Conservation (phyloP, 345 rosid genomes). For the Garcia nutans region DNA sequence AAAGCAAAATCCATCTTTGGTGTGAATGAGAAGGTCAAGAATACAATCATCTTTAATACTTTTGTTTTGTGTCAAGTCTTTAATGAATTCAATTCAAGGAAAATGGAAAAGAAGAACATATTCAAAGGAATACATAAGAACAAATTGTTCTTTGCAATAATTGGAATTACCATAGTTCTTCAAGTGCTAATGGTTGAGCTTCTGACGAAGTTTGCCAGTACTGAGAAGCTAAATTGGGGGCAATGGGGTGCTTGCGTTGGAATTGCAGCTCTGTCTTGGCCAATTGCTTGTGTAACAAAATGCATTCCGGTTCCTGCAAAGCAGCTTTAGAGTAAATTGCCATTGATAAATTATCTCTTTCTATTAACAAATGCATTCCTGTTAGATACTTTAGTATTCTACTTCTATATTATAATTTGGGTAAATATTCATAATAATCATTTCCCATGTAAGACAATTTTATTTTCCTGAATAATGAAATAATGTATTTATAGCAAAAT, state of each 20-base stretch:
- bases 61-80: slow-evolving; percentile 79
- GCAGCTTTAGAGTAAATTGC: slow-evolving; percentile 22
- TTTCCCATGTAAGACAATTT: too few species aligned
- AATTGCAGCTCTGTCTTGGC: slow-evolving; percentile 63
- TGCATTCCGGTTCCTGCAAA: slow-evolving; percentile 31
- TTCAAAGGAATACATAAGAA: slow-evolving; percentile 61
- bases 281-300: slow-evolving; percentile 44
- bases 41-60: slow-evolving; percentile 64
- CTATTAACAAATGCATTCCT: too few species aligned
- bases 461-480: too few species aligned
- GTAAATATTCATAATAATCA: too few species aligned
- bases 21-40: slow-evolving; percentile 48
- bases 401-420: too few species aligned
- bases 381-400: too few species aligned
- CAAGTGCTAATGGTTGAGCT: slow-evolving; percentile 78
- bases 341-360: too few species aligned
- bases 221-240: slow-evolving; percentile 63
- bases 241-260: slow-evolving; percentile 67
- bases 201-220: slow-evolving; percentile 63
- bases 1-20: slow-evolving; percentile 55
- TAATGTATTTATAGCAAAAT: too few species aligned
- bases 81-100: slow-evolving; percentile 69
- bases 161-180: slow-evolving; percentile 48
- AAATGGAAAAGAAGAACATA: slow-evolving; percentile 61
- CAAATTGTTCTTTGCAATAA: slow-evolving; percentile 56